These are phyloP conservation scores for Aspergillus heteromorphus DNA, from an alignment of 495 filamentous ascomycete species.

Conservation along the genomic window DNA sequence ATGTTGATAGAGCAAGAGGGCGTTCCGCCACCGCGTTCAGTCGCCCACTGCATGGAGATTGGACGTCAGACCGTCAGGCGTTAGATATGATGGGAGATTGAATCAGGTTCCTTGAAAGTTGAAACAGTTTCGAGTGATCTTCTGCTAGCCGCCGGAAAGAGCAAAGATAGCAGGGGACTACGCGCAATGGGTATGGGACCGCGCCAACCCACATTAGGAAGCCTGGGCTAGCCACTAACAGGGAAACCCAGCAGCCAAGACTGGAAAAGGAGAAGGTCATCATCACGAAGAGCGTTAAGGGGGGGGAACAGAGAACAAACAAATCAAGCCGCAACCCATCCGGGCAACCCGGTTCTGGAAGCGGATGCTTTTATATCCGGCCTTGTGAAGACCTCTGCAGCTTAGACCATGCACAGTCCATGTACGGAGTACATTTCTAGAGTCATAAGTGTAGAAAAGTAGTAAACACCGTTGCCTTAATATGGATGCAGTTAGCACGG, in stretches of 20 bases:
- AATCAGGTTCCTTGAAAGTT: not conserved
- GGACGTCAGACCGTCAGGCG: too few species aligned
- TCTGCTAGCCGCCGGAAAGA: not conserved
- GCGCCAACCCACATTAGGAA: conserved; percentile 11
- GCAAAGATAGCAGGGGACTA: conserved; percentile 8
- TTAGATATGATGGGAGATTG: not conserved
- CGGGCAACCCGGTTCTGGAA: not conserved
- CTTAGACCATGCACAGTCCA: conserved; percentile 8
- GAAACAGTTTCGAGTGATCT: not conserved
- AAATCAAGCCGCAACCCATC: not conserved
- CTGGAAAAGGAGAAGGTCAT: conserved; percentile 6
- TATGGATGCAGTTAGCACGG: not conserved
- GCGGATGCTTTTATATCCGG: not conserved
- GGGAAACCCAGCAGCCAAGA: conserved; percentile 5
- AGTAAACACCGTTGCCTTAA: not conserved
- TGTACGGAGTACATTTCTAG: not conserved
- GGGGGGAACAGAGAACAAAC: too few species aligned
- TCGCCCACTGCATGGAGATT: not conserved
- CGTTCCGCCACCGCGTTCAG: not conserved
- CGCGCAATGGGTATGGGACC: conserved; percentile 15
- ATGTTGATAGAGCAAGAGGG: not conserved
- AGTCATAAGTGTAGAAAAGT: not conserved
- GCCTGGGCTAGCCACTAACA: conserved; percentile 3
- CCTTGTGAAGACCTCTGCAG: not conserved
- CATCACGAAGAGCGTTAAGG: not conserved